phyloP scores from a whole-genome alignment of 1,284 basidiomycete genomes.

The Phylloboletellus chloephorus region DNA sequence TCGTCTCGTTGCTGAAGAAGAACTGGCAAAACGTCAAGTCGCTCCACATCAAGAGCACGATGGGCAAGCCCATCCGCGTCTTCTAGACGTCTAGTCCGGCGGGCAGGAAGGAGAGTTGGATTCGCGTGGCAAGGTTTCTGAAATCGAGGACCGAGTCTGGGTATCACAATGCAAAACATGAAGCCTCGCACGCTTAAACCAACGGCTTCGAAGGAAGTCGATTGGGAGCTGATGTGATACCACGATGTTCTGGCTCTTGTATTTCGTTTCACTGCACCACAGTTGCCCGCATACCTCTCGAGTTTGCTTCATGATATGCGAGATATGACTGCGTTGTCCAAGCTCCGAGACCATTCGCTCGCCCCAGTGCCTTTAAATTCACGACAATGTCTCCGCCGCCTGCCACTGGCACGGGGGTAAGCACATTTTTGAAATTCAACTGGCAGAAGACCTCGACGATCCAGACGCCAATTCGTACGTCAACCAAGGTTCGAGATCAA shows the following conservation, averaged over 20 bases:
- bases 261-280: constrained; percentile 11
- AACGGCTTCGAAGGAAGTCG: constrained; percentile 69
- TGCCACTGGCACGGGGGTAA: no score
- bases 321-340: constrained; percentile 8
- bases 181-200: constrained; percentile 92
- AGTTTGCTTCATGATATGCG: constrained; percentile 17
- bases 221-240: constrained; percentile 76
- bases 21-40: constrained; percentile 99
- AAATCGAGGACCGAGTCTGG: constrained; percentile 23
- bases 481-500: no score
- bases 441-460: no score
- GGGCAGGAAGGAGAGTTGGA: constrained; percentile 7
- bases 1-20: constrained; percentile 99
- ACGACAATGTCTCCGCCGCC: no score
- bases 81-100: constrained; percentile 56
- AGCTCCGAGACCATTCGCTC: constrained; percentile 10
- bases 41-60: constrained; percentile 97
- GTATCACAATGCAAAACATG: constrained; percentile 72
- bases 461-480: no score
- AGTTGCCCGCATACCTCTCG: constrained; percentile 23
- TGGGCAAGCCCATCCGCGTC: constrained; percentile 96
- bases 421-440: no score
- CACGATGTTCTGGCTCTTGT: constrained; percentile 20
- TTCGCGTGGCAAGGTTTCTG: constrained; percentile 12
- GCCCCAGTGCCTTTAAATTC: no score